A percentile compares a stretch with the other conserved stretches of the same genome.
Conservation (phyloP, 805 yeast genomes). For the Torulaspora franciscae region DNA sequence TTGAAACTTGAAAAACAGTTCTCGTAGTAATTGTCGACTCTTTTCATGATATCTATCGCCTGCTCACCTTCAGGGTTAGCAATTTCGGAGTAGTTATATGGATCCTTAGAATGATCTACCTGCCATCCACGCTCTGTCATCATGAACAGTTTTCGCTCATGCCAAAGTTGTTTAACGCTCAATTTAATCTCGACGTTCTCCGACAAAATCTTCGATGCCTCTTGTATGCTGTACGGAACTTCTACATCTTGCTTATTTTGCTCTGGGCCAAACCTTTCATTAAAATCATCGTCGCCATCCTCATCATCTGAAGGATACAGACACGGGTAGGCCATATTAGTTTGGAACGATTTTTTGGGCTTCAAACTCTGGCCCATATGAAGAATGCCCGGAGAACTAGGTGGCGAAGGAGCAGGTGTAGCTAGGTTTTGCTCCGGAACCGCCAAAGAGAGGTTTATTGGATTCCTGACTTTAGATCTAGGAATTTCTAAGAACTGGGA, state of each 20-base stretch:
- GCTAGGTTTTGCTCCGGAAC: conserved; percentile 47
- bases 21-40: conserved; percentile 59
- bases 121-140: conserved; percentile 65
- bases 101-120: conserved; percentile 19
- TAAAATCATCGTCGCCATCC: conserved; percentile 32
- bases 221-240: conserved; percentile 71
- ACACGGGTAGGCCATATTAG: conserved; percentile 63
- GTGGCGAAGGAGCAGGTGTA: conserved; percentile 86
- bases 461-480: conserved; percentile 40
- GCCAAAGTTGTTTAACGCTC: conserved; percentile 65
- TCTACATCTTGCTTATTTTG: conserved; percentile 27
- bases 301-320: conserved; percentile 50
- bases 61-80: conserved; percentile 21
- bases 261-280: conserved; percentile 11
- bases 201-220: conserved; percentile 67
- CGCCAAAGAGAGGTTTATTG: conserved; percentile 29
- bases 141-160: conserved; percentile 66
- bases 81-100: conserved; percentile 30
- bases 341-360: conserved; percentile 53
- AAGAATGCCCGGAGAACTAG: conserved; percentile 43
- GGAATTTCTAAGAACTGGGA: conserved; percentile 58
- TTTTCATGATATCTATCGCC: conserved; percentile 37
- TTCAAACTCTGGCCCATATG: conserved; percentile 31
- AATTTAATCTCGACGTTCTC: conserved; percentile 61
- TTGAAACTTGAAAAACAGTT: conserved; percentile 51